A percentile compares a stretch with the other conserved stretches of the same genome.
Evolutionary conservation across 345 rosid genomes (phyloP).

Genomic region (Dovyalis caffra): DNA sequence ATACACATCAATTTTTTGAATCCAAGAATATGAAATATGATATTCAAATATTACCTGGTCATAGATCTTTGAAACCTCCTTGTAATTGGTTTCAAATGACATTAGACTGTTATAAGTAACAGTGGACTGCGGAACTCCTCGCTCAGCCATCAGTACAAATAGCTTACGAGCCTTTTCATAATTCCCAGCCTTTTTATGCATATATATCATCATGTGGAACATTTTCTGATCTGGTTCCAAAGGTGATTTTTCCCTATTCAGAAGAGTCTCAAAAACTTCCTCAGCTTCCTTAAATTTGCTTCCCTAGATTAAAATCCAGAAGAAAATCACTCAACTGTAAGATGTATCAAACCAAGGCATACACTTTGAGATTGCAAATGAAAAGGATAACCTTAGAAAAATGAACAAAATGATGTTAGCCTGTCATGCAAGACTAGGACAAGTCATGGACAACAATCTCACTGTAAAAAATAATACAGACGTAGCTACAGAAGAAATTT

Average conservation of each 20-base stretch:
- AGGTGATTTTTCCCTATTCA: slow-evolving; percentile 61
- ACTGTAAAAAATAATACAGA: too few species aligned
- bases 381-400: neutral
- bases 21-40: neutral
- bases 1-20: too few species aligned
- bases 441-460: too few species aligned
- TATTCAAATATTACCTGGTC: slow-evolving; percentile 58
- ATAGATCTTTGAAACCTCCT: slow-evolving; percentile 95
- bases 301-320: slow-evolving; percentile 41
- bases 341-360: slow-evolving; percentile 1
- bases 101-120: slow-evolving; percentile 88
- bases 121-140: slow-evolving; percentile 67
- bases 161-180: slow-evolving; percentile 79
- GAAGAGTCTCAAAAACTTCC: slow-evolving; percentile 73
- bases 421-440: too few species aligned
- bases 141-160: slow-evolving; percentile 69
- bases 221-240: slow-evolving; percentile 87
- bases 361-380: neutral
- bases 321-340: slow-evolving; percentile 10
- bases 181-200: slow-evolving; percentile 84
- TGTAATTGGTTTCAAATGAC: slow-evolving; percentile 85
- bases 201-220: slow-evolving; percentile 95
- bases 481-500: neutral
- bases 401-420: too few species aligned
- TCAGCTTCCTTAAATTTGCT: slow-evolving; percentile 85